Evolutionary conservation across 768 basidiomycete species (phyloP).

Genomic region (Tylopilus rubrobrunneus): DNA sequence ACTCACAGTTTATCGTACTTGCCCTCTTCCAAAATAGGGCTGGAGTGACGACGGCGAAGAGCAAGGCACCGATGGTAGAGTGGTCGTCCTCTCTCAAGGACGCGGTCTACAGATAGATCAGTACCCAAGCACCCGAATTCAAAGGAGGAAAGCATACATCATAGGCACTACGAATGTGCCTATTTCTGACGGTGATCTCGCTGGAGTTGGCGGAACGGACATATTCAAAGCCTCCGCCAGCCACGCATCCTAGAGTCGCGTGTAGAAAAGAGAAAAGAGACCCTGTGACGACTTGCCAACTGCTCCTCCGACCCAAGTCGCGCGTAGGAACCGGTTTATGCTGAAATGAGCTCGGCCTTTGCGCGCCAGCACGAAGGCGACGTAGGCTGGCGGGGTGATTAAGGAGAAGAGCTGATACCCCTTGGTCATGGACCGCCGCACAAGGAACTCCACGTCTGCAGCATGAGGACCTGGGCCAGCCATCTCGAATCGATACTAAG

Average conservation of each 20-base stretch:
- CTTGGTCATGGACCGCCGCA: slow-evolving; percentile 59
- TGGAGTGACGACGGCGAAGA: slow-evolving; percentile 61
- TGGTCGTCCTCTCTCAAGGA: slow-evolving; percentile 68
- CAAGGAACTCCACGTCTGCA: slow-evolving; percentile 62
- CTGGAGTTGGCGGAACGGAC: slow-evolving; percentile 53
- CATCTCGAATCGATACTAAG: slow-evolving; percentile 10
- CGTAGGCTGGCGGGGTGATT: slow-evolving; percentile 58
- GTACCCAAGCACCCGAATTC: not conserved
- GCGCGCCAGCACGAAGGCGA: slow-evolving; percentile 47
- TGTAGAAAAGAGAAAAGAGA: not conserved
- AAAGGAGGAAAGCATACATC: slow-evolving; percentile 50
- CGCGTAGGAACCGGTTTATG: slow-evolving; percentile 60
- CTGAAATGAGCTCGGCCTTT: slow-evolving; percentile 54
- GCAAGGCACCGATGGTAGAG: slow-evolving; percentile 65
- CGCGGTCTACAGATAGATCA: slow-evolving; percentile 40
- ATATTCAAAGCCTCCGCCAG: slow-evolving; percentile 58
- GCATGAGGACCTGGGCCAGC: slow-evolving; percentile 28
- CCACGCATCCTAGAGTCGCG: slow-evolving; percentile 31
- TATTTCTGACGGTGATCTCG: slow-evolving; percentile 44
- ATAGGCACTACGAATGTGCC: slow-evolving; percentile 52
- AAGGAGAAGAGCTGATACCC: slow-evolving; percentile 69
- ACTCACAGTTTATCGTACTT: slow-evolving; percentile 52
- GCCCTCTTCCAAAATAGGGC: slow-evolving; percentile 74
- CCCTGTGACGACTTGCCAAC: slow-evolving; percentile 34
- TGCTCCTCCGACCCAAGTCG: slow-evolving; percentile 69